These are phyloP conservation scores for Scheffersomyces stipitis DNA, from an alignment of 805 yeast species.

Conservation along the genomic window DNA sequence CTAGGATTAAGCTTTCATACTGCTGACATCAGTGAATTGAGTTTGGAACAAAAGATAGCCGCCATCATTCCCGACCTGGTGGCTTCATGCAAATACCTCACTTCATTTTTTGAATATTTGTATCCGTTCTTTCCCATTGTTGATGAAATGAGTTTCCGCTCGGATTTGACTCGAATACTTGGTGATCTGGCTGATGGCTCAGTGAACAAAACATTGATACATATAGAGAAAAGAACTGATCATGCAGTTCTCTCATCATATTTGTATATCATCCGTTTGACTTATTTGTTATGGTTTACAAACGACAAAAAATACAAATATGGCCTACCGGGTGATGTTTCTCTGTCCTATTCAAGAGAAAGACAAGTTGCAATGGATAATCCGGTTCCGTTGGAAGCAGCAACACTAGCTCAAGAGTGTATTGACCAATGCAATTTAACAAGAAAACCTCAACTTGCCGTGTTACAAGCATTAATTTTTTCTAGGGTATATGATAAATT, in stretches of 20 bases:
- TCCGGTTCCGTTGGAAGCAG: conserved; percentile 15
- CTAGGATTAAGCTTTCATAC: conserved; percentile 7
- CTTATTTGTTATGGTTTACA: conserved; percentile 14
- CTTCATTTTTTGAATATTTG: conserved; percentile 19
- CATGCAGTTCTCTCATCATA: conserved; percentile 11
- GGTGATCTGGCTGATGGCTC: conserved; percentile 7
- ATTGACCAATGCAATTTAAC: conserved; percentile 10
- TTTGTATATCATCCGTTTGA: conserved; percentile 15
- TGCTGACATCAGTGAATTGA: background rate
- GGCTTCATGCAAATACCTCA: conserved; percentile 9
- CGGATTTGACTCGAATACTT: conserved; percentile 14
- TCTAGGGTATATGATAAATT: conserved; percentile 8
- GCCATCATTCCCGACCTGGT: conserved; percentile 10
- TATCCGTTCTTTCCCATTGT: conserved; percentile 26
- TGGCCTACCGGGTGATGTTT: background rate
- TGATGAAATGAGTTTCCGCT: conserved; percentile 22
- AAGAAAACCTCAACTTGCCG: conserved; percentile 9
- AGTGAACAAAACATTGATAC: conserved; percentile 9
- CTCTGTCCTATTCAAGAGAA: conserved; percentile 5
- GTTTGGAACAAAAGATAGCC: conserved; percentile 3
- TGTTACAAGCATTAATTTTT: conserved; percentile 19
- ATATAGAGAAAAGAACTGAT: conserved; percentile 9
- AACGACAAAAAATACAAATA: background rate
- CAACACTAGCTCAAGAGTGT: conserved; percentile 13
- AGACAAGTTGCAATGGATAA: conserved; percentile 4